A percentile compares a stretch with the other conserved stretches of the same genome.
phyloP scores from a whole-genome alignment of 768 basidiomycete genomes.

The Lactifluus subvellereus region DNA sequence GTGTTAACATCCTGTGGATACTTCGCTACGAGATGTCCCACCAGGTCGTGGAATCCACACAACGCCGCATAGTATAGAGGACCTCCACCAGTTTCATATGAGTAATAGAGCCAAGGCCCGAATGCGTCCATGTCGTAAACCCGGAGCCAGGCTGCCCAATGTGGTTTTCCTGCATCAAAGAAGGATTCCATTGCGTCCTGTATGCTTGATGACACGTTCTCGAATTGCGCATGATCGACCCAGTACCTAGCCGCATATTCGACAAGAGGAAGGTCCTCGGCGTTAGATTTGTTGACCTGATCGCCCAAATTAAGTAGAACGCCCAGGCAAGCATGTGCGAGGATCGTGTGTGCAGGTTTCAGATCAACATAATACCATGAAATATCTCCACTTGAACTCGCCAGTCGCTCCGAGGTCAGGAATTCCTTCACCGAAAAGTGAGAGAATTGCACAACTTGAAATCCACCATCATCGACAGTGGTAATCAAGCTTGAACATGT shows the following conservation, averaged over 20 bases:
- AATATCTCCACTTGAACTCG: background rate
- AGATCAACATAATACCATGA: background rate
- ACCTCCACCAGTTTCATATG: too few species aligned
- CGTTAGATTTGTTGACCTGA: background rate
- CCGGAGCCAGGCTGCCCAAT: background rate
- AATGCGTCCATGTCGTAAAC: background rate
- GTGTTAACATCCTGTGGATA: background rate
- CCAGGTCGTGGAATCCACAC: background rate
- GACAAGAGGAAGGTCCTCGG: background rate
- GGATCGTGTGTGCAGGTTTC: background rate
- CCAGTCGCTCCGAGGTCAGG: conserved; percentile 1
- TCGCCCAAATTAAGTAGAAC: conserved; percentile 4
- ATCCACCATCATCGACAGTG: background rate
- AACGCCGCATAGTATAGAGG: conserved; percentile 4
- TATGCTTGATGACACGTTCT: background rate
- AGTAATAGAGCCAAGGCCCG: background rate
- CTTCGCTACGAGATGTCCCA: background rate
- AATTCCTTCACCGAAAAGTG: conserved; percentile 14
- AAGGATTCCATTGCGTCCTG: background rate
- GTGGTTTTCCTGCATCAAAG: background rate
- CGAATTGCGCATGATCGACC: conserved; percentile 1
- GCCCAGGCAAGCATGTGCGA: conserved; percentile 7
- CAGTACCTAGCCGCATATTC: background rate
- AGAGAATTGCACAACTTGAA: conserved; percentile 6
- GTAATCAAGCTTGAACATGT: conserved; percentile 7